Percentiles rank a stretch among this genome's conserved stretches.
phyloP scores from a whole-genome alignment of 164 flowering plant genomes.

The Piper longum region DNA sequence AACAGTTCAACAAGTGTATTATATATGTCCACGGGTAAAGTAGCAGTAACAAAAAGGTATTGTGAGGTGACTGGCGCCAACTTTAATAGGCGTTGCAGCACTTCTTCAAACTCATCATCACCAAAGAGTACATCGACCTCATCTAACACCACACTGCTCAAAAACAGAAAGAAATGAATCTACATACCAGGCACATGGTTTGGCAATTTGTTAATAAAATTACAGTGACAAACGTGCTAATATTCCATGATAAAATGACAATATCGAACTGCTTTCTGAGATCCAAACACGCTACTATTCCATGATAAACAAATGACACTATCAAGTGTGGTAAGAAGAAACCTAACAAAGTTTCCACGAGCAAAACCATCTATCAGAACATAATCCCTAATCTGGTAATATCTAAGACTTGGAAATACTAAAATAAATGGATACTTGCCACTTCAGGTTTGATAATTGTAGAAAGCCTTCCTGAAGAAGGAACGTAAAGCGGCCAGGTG shows the following conservation, averaged over 20 bases:
- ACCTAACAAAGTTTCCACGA: no score
- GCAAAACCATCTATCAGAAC: no score
- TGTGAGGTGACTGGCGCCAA: conserved; percentile 60
- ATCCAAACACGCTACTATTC: no score
- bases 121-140: conserved; percentile 85
- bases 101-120: conserved; percentile 75
- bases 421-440: conserved; percentile 27
- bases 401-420: not conserved
- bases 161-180: not conserved
- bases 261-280: no score
- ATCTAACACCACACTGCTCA: conserved; percentile 65
- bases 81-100: conserved; percentile 47
- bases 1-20: conserved; percentile 71
- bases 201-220: no score
- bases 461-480: conserved; percentile 72
- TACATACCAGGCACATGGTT: no score
- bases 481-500: conserved; percentile 85
- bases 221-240: no score
- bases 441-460: conserved; percentile 55
- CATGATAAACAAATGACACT: no score
- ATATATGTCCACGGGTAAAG: conserved; percentile 76
- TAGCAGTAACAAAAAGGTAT: conserved; percentile 94
- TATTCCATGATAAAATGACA: no score
- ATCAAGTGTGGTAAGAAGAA: no score
- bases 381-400: no score